These are phyloP conservation scores for Monilinia vaccinii-corymbosi DNA, from an alignment of 2,329 filamentous ascomycete species.

Conservation along the genomic window DNA sequence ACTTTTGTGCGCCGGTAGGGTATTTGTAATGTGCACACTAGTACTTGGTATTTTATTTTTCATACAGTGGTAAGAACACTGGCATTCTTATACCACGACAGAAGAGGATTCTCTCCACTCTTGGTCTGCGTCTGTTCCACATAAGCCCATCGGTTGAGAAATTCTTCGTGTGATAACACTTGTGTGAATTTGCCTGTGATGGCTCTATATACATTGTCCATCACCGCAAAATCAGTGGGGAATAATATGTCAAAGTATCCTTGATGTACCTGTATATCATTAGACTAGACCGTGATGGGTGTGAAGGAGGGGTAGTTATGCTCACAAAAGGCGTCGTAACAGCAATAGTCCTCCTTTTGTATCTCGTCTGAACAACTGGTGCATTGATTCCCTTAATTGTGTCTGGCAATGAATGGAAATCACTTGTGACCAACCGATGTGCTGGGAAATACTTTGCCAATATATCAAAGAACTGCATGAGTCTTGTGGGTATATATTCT, in stretches of 20 bases:
- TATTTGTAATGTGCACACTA: neutral
- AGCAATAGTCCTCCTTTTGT: conserved; percentile 75
- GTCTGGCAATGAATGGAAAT: conserved; percentile 82
- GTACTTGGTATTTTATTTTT: conserved; percentile 12
- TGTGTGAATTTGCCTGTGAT: conserved; percentile 87
- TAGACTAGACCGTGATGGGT: neutral
- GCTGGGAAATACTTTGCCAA: conserved; percentile 80
- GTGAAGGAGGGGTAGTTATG: conserved; percentile 11
- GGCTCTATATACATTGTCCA: conserved; percentile 85
- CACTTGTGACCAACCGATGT: conserved; percentile 79
- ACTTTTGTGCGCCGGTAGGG: neutral
- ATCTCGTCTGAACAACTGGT: conserved; percentile 93
- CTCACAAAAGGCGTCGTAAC: conserved; percentile 83
- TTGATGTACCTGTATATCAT: conserved; percentile 67
- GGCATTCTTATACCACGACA: conserved; percentile 93
- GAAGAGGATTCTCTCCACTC: conserved; percentile 85
- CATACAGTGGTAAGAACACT: conserved; percentile 83
- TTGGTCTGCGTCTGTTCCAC: conserved; percentile 80
- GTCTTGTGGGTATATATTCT: conserved; percentile 87
- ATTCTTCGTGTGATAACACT: conserved; percentile 80
- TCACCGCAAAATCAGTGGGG: conserved; percentile 85
- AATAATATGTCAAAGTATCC: conserved; percentile 99
- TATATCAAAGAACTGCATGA: conserved; percentile 96
- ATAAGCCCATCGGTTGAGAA: conserved; percentile 82
- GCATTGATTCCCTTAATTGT: conserved; percentile 78